A percentile compares a stretch with the other conserved stretches of the same genome.
phyloP scores from a whole-genome alignment of 768 basidiomycete species.

The Rhodotorula sphaerocarpa region DNA sequence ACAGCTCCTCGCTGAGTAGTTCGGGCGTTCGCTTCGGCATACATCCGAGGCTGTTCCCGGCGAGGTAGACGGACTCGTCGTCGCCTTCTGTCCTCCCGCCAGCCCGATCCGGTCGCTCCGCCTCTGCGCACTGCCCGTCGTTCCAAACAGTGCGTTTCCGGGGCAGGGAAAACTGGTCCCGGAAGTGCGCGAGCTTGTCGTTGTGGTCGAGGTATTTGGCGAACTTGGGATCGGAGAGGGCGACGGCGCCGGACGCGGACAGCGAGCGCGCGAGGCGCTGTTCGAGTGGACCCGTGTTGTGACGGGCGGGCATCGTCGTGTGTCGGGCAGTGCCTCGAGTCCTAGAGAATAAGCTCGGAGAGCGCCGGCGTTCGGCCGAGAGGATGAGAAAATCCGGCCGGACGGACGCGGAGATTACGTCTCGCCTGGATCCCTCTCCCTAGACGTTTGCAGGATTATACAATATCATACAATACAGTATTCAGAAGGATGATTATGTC shows the following conservation, averaged over 20 bases:
- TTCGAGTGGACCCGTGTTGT: neutral
- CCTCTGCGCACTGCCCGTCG: constrained; percentile 4
- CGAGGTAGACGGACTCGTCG: constrained; percentile 67
- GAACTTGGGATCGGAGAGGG: constrained; percentile 15
- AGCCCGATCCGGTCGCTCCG: neutral
- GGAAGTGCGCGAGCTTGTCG: constrained; percentile 12
- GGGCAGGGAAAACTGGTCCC: constrained; percentile 19
- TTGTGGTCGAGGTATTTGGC: constrained; percentile 15
- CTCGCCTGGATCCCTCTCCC: too few relatives aligned
- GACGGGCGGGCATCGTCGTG: neutral
- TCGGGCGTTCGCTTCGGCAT: constrained; percentile 63
- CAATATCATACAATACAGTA: too few relatives aligned
- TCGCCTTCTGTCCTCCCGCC: neutral
- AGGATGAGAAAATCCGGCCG: too few relatives aligned
- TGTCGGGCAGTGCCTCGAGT: neutral
- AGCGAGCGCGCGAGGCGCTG: constrained; percentile 14
- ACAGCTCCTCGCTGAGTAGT: constrained; percentile 71
- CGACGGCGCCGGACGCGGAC: constrained; percentile 22
- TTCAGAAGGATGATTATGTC: too few relatives aligned
- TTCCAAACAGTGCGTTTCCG: constrained; percentile 3
- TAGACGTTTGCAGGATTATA: too few relatives aligned
- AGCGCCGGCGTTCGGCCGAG: too few relatives aligned
- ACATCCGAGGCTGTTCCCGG: constrained; percentile 88
- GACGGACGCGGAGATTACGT: too few relatives aligned
- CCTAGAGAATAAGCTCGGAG: too few relatives aligned